A percentile compares a stretch with the other conserved stretches of the same genome.
Evolutionary conservation across 2,329 filamentous ascomycete genomes (phyloP).

Genomic region (Alternaria solani): DNA sequence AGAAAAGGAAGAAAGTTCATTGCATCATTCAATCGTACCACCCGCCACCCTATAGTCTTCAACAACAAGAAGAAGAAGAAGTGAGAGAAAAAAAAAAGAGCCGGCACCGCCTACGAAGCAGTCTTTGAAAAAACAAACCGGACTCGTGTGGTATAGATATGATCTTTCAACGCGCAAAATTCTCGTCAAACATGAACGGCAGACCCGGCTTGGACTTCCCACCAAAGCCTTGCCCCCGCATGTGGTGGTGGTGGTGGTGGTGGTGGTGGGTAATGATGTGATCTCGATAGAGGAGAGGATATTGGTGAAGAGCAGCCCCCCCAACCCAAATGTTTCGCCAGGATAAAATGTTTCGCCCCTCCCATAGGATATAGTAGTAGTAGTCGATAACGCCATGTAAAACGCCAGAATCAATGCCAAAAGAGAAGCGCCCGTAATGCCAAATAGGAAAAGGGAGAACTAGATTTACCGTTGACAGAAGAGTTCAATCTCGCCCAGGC

Average conservation of each 20-base stretch:
- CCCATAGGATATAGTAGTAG: not conserved
- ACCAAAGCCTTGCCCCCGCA: not conserved
- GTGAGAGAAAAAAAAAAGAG: constrained; percentile 3
- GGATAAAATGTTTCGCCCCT: not conserved
- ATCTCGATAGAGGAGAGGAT: not conserved
- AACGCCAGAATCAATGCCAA: constrained; percentile 15
- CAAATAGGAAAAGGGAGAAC: constrained; percentile 3
- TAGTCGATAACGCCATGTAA: not conserved
- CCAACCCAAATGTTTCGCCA: not conserved
- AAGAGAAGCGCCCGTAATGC: constrained; percentile 1
- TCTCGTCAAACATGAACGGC: not conserved
- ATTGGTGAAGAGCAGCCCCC: constrained; percentile 1
- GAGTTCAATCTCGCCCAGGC: constrained; percentile 84
- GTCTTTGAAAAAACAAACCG: not conserved
- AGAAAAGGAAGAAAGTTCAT: constrained; percentile 6
- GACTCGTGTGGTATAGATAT: constrained; percentile 4
- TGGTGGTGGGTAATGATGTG: not conserved
- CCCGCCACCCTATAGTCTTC: constrained; percentile 4
- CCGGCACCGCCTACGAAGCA: constrained; percentile 1
- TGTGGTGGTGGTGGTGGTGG: not conserved
- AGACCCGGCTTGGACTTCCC: not conserved
- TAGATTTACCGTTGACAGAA: constrained; percentile 48
- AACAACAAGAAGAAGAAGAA: not conserved
- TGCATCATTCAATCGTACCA: constrained; percentile 15
- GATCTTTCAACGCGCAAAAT: not conserved